phyloP scores from a whole-genome alignment of 495 filamentous ascomycete genomes.

The Penicillium longicatenatum region DNA sequence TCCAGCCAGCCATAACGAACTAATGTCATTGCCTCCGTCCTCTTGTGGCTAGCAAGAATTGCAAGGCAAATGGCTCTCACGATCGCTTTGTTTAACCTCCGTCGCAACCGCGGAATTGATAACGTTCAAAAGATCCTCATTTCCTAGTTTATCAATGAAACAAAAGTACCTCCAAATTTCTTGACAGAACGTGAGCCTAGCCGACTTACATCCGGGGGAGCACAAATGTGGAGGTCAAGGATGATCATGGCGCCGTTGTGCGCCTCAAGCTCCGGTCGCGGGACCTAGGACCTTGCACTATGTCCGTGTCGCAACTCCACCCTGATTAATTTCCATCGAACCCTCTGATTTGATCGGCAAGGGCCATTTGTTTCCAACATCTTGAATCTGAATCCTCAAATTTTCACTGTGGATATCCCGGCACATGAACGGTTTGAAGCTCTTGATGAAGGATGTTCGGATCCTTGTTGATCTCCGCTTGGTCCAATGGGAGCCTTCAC shows the following conservation, averaged over 20 bases:
- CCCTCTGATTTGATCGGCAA: neutral
- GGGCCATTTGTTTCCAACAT: neutral
- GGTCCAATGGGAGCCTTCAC: neutral
- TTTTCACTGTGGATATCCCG: neutral
- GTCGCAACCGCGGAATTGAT: too few relatives aligned
- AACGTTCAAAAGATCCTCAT: neutral
- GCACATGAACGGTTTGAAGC: neutral
- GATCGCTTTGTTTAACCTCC: too few relatives aligned
- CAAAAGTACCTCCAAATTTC: neutral
- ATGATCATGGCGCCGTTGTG: conserved; percentile 18
- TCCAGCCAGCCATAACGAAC: neutral
- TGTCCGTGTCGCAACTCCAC: neutral
- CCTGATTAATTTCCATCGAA: neutral
- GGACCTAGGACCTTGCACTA: conserved; percentile 5
- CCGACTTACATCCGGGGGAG: conserved; percentile 10
- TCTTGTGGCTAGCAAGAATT: too few relatives aligned
- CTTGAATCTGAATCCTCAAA: neutral
- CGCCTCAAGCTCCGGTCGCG: conserved; percentile 14
- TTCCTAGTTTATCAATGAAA: neutral
- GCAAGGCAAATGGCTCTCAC: too few relatives aligned
- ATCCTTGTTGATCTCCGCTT: neutral
- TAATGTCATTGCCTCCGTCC: neutral
- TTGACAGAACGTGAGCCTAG: neutral
- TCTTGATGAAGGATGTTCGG: neutral
- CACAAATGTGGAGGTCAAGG: conserved; percentile 18